Conservation (phyloP, 1,139 yeast species). For the Lodderomyces oxycetoniae region DNA sequence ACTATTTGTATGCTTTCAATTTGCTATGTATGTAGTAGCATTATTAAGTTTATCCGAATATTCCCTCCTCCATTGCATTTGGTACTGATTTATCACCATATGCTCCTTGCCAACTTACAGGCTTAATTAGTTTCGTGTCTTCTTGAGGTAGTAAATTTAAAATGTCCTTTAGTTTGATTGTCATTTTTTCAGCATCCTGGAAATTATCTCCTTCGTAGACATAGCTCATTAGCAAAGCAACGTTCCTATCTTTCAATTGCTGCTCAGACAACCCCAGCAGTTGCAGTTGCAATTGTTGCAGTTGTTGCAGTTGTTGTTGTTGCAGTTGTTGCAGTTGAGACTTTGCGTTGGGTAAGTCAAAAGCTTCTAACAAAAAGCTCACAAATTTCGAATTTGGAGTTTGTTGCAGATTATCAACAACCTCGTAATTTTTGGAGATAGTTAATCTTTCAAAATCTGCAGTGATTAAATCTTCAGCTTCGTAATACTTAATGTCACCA, state of each 20-base stretch:
- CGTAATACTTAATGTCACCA: slow-evolving; percentile 27
- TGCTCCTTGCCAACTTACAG: slow-evolving; percentile 79
- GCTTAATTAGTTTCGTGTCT: slow-evolving; percentile 39
- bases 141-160: slow-evolving; percentile 20
- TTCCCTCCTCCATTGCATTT: slow-evolving; percentile 68
- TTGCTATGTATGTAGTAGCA: no score
- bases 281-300: no score
- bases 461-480: slow-evolving; percentile 32
- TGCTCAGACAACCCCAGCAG: neutral
- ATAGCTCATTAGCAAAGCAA: slow-evolving; percentile 38
- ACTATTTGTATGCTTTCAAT: no score
- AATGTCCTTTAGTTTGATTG: slow-evolving; percentile 31
- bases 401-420: slow-evolving; percentile 4
- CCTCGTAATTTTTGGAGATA: slow-evolving; percentile 9
- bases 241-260: slow-evolving; percentile 9
- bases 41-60: slow-evolving; percentile 64
- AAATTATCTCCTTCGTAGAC: slow-evolving; percentile 91
- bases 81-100: slow-evolving; percentile 74
- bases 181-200: slow-evolving; percentile 60
- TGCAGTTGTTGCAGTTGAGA: no score
- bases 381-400: slow-evolving; percentile 18
- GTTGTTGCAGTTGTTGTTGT: no score
- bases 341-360: slow-evolving; percentile 11
- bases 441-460: slow-evolving; percentile 29
- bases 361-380: slow-evolving; percentile 12